Base-by-base conservation (phyloP, 164 flowering plant species). In the Umbellularia californica region DNA sequence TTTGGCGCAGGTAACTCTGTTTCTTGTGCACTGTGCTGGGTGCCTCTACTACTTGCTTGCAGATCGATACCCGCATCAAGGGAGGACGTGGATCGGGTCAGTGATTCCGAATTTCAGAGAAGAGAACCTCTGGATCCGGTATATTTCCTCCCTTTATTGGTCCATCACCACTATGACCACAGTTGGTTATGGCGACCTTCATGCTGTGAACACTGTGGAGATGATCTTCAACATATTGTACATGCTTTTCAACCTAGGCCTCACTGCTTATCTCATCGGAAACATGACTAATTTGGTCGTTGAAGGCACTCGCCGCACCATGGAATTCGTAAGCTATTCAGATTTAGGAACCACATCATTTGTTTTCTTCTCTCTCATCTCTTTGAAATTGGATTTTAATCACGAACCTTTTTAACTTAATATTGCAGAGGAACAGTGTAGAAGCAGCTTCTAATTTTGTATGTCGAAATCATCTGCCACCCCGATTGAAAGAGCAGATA, bases 261-360 rank as follows among this genome's bases (percentile, higher is more conserved):
- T 95, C 24, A 95, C 96, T 5, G 94, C 99, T 33, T 95, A 95
- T 77, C 75, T 95, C 25, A 95, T 95, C 67, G 99, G 99, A 2
- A 95, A 95, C 86, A 95, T 95, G 97, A 95, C 99, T 4, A 95
- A 95, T 75, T 78, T 95, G 35, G 97, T 95, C 33, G 99, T 93
- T 2, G 93, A 95, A 87, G 97, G 99, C 67, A 95, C 99, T 23
- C 89, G 92, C 25, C 88, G 96, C 6, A 95, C 99, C 69, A 95
- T 92, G 97, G 92, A 93, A 81, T 95, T 95, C 62, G 98, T 95
- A 80, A 89, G 95, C 75, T 19, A 35, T 2, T 52, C 69, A n/a
- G 25, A 3, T 50, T 14, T 58, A 27, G 33, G 6, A 58, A 55
- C 30, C 22, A 1, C 51, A 27, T 67, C 17, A 28, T 20, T 14